phyloP scores from a whole-genome alignment of 2,329 filamentous ascomycete genomes.

The Ophioceras dolichostomum region DNA sequence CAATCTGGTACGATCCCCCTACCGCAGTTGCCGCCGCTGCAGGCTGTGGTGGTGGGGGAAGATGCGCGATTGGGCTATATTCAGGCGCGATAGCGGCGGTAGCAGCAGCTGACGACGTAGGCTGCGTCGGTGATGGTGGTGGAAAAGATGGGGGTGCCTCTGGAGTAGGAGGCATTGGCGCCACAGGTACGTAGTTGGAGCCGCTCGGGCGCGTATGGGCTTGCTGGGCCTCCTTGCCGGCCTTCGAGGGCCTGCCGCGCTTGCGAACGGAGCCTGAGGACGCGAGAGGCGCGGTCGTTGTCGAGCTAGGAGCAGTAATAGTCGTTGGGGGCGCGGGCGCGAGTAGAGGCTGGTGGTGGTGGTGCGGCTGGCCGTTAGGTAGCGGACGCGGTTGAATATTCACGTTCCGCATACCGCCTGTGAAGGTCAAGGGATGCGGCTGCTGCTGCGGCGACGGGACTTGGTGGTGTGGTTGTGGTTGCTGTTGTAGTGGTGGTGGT shows the following conservation, averaged over 20 bases:
- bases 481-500: not conserved
- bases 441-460: not conserved
- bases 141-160: conserved; percentile 5
- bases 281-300: conserved; percentile 5
- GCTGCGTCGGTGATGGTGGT: conserved; percentile 3
- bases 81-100: too few species aligned
- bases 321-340: too few species aligned
- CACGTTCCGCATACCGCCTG: conserved; percentile 10
- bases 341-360: conserved; percentile 5
- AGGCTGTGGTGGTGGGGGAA: not conserved
- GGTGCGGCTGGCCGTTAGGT: conserved; percentile 11
- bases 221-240: conserved; percentile 16
- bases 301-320: too few species aligned
- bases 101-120: not conserved
- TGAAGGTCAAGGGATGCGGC: conserved; percentile 2
- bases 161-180: conserved; percentile 10
- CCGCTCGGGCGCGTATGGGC: conserved; percentile 10
- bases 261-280: conserved; percentile 13
- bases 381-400: conserved; percentile 19
- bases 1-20: not conserved
- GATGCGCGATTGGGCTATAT: not conserved
- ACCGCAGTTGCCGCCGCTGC: too few species aligned
- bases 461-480: not conserved
- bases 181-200: conserved; percentile 9
- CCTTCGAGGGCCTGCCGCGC: conserved; percentile 21